These are phyloP conservation scores for Coccomyxa sp. DNA, from an alignment of 139 green algal species.

Conservation along the genomic window DNA sequence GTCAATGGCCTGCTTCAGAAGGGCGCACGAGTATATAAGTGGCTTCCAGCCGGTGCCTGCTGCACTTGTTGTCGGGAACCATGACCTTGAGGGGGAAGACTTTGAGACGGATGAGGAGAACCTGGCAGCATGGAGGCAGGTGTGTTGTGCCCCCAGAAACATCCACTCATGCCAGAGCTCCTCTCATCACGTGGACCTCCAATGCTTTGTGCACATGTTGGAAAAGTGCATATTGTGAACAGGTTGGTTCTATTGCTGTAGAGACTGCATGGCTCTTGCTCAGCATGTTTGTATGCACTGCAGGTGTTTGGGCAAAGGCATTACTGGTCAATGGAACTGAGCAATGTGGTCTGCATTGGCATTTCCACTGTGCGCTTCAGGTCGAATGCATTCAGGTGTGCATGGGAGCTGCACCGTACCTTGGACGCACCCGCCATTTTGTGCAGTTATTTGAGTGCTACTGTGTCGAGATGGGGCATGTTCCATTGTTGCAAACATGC, in stretches of 20 bases:
- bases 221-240: no score
- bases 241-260: no score
- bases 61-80: slow-evolving; percentile 65
- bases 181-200: neutral
- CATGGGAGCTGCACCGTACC: neutral
- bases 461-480: no score
- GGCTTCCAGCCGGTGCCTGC: slow-evolving; percentile 42
- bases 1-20: slow-evolving; percentile 55
- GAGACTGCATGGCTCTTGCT: no score
- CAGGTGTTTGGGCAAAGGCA: slow-evolving; percentile 52
- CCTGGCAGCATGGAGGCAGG: slow-evolving; percentile 58
- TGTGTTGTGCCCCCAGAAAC: neutral
- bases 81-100: slow-evolving; percentile 67
- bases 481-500: no score
- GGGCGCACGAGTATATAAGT: slow-evolving; percentile 41
- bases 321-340: slow-evolving; percentile 60
- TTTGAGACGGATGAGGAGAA: slow-evolving; percentile 76
- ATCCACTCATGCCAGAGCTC: neutral
- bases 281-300: neutral
- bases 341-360: slow-evolving; percentile 53
- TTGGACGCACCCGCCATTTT: no score
- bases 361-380: slow-evolving; percentile 70
- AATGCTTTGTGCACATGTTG: no score
- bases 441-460: no score
- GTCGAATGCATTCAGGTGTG: slow-evolving; percentile 41